Evolutionary conservation across 2,329 filamentous ascomycete species (phyloP).

Genomic region (Calonectria pteridis): DNA sequence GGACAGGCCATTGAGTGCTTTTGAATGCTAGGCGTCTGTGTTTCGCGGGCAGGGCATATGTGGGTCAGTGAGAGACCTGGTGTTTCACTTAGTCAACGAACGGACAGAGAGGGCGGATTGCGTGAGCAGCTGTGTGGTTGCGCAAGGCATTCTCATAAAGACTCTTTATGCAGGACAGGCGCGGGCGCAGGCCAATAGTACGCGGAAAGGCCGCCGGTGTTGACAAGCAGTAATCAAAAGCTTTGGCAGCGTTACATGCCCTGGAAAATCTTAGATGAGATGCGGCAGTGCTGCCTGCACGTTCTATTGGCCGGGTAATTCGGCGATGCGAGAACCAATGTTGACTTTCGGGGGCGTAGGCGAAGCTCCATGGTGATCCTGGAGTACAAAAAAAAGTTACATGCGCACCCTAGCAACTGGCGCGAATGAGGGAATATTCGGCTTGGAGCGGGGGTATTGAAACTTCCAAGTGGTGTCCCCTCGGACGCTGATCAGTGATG

Average conservation of each 20-base stretch:
- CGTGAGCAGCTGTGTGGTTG: neutral
- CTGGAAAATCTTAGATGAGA: neutral
- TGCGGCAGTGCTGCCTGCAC: neutral
- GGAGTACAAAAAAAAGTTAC: conserved; percentile 4
- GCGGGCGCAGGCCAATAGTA: neutral
- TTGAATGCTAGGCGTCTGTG: neutral
- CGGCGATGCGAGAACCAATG: neutral
- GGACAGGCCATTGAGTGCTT: conserved; percentile 11
- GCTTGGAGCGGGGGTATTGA: neutral
- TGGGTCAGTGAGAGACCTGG: conserved; percentile 7
- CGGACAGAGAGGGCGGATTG: conserved; percentile 11
- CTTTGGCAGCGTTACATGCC: neutral
- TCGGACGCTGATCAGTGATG: neutral
- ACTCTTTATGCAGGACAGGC: neutral
- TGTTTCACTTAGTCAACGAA: conserved; percentile 27
- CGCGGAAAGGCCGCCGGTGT: neutral
- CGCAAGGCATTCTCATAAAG: conserved; percentile 13
- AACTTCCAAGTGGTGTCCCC: neutral
- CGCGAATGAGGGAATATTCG: conserved; percentile 24
- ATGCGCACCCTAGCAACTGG: conserved; percentile 1
- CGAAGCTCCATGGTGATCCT: conserved; percentile 14
- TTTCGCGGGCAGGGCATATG: neutral
- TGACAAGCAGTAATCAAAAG: neutral
- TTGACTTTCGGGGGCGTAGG: neutral
- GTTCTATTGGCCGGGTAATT: conserved; percentile 16